Evolutionary conservation across 495 filamentous ascomycete species (phyloP).

Genomic region (Xylaria palmicola): DNA sequence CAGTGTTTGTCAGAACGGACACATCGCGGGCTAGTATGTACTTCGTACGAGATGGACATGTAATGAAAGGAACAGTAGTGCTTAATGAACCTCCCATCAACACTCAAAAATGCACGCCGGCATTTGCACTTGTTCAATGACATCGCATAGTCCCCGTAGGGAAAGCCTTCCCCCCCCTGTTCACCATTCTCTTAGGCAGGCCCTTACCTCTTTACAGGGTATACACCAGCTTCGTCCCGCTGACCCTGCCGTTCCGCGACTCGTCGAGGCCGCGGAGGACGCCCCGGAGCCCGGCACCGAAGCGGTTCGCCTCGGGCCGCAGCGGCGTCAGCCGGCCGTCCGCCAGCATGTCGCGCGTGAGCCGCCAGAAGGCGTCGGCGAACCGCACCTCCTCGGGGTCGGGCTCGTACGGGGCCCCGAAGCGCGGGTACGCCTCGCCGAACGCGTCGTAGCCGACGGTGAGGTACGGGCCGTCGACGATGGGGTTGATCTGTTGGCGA

Average conservation of each 20-base stretch:
- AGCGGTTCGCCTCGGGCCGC: slow-evolving; percentile 27
- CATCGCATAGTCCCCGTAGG: too few species aligned
- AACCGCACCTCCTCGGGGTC: slow-evolving; percentile 25
- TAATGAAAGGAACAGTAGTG: too few species aligned
- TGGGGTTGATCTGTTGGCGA: slow-evolving; percentile 34
- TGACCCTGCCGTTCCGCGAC: slow-evolving; percentile 32
- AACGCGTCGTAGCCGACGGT: slow-evolving; percentile 34
- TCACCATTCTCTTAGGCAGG: too few species aligned
- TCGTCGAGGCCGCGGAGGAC: slow-evolving; percentile 37
- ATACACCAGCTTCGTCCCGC: slow-evolving; percentile 41
- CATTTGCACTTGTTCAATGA: too few species aligned
- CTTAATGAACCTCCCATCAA: too few species aligned
- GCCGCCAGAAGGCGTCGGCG: slow-evolving; percentile 26
- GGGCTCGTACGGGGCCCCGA: not conserved
- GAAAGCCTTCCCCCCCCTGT: too few species aligned
- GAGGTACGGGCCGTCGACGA: slow-evolving; percentile 21
- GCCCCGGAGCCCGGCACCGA: slow-evolving; percentile 37
- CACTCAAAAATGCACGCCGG: too few species aligned
- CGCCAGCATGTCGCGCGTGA: slow-evolving; percentile 24
- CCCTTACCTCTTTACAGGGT: slow-evolving; percentile 21
- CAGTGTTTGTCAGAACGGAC: too few species aligned
- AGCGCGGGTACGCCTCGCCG: slow-evolving; percentile 21
- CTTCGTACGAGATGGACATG: too few species aligned
- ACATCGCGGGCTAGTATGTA: too few species aligned
- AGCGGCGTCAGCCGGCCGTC: slow-evolving; percentile 31